A percentile compares a stretch with the other conserved stretches of the same genome.
Evolutionary conservation across 2,329 filamentous ascomycete species (phyloP).

Genomic region (Apiospora hydei): DNA sequence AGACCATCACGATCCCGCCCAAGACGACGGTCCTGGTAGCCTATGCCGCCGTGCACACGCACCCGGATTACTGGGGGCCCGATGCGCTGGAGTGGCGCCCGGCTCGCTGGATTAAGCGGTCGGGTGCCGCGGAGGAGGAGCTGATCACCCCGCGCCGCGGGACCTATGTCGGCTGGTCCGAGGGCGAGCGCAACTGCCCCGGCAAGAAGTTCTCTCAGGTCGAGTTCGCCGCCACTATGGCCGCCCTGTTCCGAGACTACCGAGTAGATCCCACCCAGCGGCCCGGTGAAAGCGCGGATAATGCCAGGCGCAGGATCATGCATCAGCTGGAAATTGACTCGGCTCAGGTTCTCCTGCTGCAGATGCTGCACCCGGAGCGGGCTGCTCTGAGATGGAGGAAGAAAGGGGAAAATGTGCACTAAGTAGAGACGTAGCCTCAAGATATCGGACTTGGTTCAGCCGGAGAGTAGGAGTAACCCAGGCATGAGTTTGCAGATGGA

Average conservation of each 20-base stretch:
- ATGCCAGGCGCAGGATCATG: conserved; percentile 5
- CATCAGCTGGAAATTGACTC: conserved; percentile 23
- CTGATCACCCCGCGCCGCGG: conserved; percentile 30
- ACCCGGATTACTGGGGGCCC: conserved; percentile 38
- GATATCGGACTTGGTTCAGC: too few species aligned
- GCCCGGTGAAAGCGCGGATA: not conserved
- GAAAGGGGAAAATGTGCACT: not conserved
- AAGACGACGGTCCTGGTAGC: conserved; percentile 34
- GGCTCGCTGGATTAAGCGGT: conserved; percentile 34
- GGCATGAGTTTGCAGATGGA: too few species aligned
- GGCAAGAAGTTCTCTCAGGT: conserved; percentile 45
- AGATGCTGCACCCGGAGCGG: conserved; percentile 29
- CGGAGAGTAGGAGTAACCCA: too few species aligned
- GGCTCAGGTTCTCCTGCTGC: conserved; percentile 24
- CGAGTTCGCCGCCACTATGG: conserved; percentile 42
- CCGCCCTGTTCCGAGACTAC: conserved; percentile 32
- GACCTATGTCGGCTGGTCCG: conserved; percentile 39
- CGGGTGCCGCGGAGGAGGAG: conserved; percentile 14
- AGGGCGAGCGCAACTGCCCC: conserved; percentile 40
- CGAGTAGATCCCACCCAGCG: conserved; percentile 22
- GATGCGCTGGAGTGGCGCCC: conserved; percentile 37
- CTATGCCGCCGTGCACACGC: conserved; percentile 35
- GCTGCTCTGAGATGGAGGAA: conserved; percentile 24
- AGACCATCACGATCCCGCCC: conserved; percentile 32
- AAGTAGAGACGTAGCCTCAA: too few species aligned